These are phyloP conservation scores for Purshia tridentata DNA, from an alignment of 306 rosid species.

Conservation along the genomic window DNA sequence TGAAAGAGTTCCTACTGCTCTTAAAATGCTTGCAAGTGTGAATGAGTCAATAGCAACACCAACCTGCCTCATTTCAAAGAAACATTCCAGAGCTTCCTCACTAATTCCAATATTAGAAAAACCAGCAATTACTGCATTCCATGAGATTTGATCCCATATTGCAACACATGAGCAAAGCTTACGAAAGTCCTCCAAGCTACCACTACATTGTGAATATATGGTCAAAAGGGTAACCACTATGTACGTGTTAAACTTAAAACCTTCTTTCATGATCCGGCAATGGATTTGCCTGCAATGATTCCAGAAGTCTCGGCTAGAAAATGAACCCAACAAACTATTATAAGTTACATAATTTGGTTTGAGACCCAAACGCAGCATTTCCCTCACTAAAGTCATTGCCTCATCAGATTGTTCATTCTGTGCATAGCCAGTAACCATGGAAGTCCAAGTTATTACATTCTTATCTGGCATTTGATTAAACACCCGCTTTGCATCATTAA, in stretches of 20 bases:
- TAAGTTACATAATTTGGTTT: conserved; percentile 40
- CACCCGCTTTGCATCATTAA: conserved; percentile 35
- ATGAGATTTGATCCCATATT: conserved; percentile 35
- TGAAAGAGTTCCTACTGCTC: conserved; percentile 27
- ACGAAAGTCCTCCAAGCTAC: conserved; percentile 42
- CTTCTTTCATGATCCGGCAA: conserved; percentile 38
- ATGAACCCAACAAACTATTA: conserved; percentile 45
- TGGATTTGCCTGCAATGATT: conserved; percentile 44
- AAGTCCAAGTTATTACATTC: conserved; percentile 51
- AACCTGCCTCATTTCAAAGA: conserved; percentile 34
- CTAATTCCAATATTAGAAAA: conserved; percentile 41
- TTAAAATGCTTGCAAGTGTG: conserved; percentile 38
- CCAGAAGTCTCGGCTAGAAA: conserved; percentile 28
- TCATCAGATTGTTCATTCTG: conserved; percentile 32
- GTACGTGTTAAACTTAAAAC: conserved; percentile 35
- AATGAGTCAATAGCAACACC: conserved; percentile 27
- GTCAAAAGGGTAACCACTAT: conserved; percentile 33
- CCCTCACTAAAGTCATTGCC: conserved; percentile 39
- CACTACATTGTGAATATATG: conserved; percentile 37
- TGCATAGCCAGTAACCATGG: conserved; percentile 43
- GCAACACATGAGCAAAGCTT: conserved; percentile 30
- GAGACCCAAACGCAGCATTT: conserved; percentile 39
- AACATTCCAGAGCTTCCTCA: conserved; percentile 33
- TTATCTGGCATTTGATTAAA: conserved; percentile 36
- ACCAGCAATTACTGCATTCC: conserved; percentile 56